Evolutionary conservation across 2,329 filamentous ascomycete genomes (phyloP), one percentile per base, ranked within the genome.

Genomic region (Ploettnerulaceae sp.): DNA sequence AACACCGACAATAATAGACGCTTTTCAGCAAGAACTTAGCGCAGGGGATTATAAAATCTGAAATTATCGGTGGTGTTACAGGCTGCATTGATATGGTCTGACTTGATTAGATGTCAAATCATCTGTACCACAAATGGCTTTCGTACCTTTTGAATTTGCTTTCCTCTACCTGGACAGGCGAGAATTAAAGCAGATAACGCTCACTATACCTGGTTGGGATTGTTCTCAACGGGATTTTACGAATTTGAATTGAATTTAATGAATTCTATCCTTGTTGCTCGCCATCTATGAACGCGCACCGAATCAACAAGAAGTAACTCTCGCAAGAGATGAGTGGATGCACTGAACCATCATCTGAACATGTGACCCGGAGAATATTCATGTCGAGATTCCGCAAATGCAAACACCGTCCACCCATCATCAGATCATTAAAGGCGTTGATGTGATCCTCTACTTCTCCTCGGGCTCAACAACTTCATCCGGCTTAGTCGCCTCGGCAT

Each of bases 401-500:
- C 39, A 38, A 47, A 33, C 45, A 17, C 43, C 38, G 44, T 37
- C 47, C 38, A 38, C 32, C 45, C 43, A 37, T 57, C 53, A 51
- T 56, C 38, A 52, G 35, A 47, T 55, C 56, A 57, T 58, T 52
- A 57, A 43, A 35, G 33, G 33, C 28, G 25, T 37, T 18, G 29
- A 44, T 38, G 15, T 21, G 29, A 33, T 24, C 25, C 25, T 49
- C 33, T 49, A 57, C 47, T 61, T 59, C 33, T 57, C 56, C 48
- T 61, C 56, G 9, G 60, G 49, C 52, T 63, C 59, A 25, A 45
- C 48, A 35, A 60, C 43, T 46, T 64, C 68, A 57, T 79, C 75
- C 15, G 73, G 62, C 66, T 75, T 74, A 24, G 69, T 60, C 28
- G 69, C 67, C 46, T 81, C 78, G 14, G 76, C 78, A 58, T 83